Percentiles rank a stretch among this genome's conserved stretches.
phyloP scores from a whole-genome alignment of 129 eudicot species.

The Gnaphalium uliginosum region DNA sequence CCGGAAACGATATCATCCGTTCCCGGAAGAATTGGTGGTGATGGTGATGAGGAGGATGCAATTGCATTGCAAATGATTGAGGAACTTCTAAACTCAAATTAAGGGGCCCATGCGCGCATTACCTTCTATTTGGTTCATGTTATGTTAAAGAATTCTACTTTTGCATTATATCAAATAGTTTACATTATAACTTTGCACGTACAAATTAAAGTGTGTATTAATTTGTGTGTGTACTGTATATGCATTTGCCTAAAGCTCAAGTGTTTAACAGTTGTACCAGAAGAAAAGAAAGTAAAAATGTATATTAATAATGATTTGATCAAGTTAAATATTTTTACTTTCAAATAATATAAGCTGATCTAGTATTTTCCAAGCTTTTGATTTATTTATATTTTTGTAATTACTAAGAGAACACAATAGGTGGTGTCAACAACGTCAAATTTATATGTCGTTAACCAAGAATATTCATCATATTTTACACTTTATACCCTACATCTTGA shows the following conservation, averaged over 20 bases:
- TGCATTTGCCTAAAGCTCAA: slow-evolving; percentile 1
- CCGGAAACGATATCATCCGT: slow-evolving; percentile 20
- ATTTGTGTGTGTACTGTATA: slow-evolving; percentile 12
- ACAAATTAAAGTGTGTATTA: slow-evolving; percentile 1
- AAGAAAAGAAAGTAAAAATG: slow-evolving; percentile 16
- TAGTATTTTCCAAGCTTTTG: neutral
- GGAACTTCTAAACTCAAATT: slow-evolving; percentile 74
- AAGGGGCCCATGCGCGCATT: slow-evolving; percentile 27
- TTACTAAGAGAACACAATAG: too few species aligned
- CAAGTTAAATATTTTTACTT: neutral
- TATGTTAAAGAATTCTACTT: slow-evolving; percentile 1
- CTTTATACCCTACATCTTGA: too few species aligned
- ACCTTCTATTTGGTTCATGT: slow-evolving; percentile 6
- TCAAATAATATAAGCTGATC: neutral
- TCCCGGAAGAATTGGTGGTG: neutral
- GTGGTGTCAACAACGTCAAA: too few species aligned
- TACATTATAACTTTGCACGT: slow-evolving; percentile 21
- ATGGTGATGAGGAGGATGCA: slow-evolving; percentile 70
- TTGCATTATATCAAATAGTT: slow-evolving; percentile 2
- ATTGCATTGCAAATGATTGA: slow-evolving; percentile 97
- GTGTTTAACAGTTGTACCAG: neutral
- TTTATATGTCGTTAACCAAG: too few species aligned
- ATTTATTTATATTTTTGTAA: too few species aligned
- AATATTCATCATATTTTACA: too few species aligned
- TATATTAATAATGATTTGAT: slow-evolving; percentile 5